A percentile compares a stretch with the other conserved stretches of the same genome.
These are phyloP conservation scores for Rosa persica DNA, from an alignment of 306 rosid species.

Conservation along the genomic window DNA sequence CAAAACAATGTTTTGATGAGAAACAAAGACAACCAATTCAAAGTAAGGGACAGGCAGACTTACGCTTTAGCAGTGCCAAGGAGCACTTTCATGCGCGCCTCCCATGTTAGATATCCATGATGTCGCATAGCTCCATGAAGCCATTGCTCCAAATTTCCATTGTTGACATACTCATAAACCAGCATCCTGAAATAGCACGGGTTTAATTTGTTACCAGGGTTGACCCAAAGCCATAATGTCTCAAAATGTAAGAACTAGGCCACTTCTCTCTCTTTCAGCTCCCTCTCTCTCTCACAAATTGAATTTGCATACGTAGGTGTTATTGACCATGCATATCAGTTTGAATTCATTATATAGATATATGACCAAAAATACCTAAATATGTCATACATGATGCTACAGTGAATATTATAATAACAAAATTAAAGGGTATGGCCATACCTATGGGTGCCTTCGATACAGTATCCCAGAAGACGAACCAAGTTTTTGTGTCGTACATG, in stretches of 20 bases:
- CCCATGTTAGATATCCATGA: constrained; percentile 86
- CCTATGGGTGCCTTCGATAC: constrained; percentile 97
- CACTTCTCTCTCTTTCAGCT: not conserved
- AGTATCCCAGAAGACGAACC: constrained; percentile 86
- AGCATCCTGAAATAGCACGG: constrained; percentile 55
- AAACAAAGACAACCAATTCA: constrained; percentile 6
- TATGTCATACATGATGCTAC: not conserved
- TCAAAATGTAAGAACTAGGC: not conserved
- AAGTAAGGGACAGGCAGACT: constrained; percentile 27
- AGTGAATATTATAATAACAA: not conserved
- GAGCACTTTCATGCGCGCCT: constrained; percentile 85
- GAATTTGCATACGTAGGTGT: not conserved
- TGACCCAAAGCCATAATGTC: not conserved
- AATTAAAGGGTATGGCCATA: constrained; percentile 23
- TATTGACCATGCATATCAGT: not conserved
- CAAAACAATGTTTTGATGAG: not conserved
- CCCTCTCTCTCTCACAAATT: constrained; percentile 5
- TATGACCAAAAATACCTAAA: not conserved
- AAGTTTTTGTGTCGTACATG: constrained; percentile 92
- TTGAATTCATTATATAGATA: not conserved
- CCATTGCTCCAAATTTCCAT: constrained; percentile 91
- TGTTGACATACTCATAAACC: constrained; percentile 85
- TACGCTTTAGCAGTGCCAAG: constrained; percentile 93
- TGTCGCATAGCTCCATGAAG: constrained; percentile 87
- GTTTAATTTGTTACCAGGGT: not conserved